These are phyloP conservation scores for Chloris gayana DNA, from an alignment of 176 grass and related monocot genomes.

Conservation along the genomic window DNA sequence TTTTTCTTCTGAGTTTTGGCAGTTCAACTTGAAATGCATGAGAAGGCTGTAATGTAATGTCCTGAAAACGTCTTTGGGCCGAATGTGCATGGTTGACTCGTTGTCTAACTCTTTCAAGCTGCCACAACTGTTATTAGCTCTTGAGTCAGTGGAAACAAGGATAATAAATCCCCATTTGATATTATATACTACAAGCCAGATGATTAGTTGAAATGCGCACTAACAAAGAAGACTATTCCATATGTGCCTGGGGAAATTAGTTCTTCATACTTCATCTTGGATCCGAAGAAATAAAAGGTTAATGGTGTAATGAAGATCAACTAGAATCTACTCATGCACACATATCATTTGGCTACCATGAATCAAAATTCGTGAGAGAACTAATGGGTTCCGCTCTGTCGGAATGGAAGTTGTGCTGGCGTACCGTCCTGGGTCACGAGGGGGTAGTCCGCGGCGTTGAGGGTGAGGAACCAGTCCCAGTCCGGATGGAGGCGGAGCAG, in stretches of 20 bases:
- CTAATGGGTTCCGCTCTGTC: not conserved
- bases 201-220: not conserved
- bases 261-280: slow-evolving; percentile 2
- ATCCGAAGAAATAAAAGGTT: not conserved
- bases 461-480: slow-evolving; percentile 88
- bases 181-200: not conserved
- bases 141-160: not conserved
- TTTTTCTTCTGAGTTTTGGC: slow-evolving; percentile 14
- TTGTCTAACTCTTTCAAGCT: not conserved
- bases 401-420: not conserved
- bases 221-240: slow-evolving; percentile 10
- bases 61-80: not conserved
- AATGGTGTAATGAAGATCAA: not conserved
- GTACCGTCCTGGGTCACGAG: slow-evolving; percentile 87
- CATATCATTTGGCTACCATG: not conserved
- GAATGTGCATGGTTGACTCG: not conserved
- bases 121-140: not conserved
- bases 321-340: not conserved
- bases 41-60: not conserved
- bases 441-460: slow-evolving; percentile 79
- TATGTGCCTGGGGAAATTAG: slow-evolving; percentile 16
- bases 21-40: slow-evolving; percentile 14
- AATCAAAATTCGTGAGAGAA: not conserved
- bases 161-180: slow-evolving; percentile 6
- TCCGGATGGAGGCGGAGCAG: slow-evolving; percentile 67